Conservation (phyloP, 345 rosid species). For the Dovyalis caffra region DNA sequence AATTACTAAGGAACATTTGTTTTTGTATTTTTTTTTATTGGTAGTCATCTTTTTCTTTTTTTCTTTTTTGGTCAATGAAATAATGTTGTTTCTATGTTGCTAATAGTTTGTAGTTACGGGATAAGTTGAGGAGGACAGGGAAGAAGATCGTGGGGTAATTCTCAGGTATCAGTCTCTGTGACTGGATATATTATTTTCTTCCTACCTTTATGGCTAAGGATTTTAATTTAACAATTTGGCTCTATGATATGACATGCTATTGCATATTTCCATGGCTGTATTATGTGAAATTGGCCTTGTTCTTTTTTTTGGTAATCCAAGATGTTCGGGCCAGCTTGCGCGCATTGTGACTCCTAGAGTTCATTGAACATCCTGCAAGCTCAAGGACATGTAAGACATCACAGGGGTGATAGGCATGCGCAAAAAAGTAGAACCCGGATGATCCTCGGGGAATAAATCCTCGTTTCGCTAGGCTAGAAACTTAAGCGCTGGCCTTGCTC, state of each 20-base stretch:
- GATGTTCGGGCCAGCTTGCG: no score
- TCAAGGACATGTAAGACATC: no score
- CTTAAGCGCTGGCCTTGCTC: background rate
- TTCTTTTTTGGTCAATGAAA: background rate
- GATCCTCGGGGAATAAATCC: no score
- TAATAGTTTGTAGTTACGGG: conserved; percentile 44
- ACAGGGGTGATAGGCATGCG: no score
- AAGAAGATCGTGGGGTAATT: conserved; percentile 51
- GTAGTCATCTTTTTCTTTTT: no score
- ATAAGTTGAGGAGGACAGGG: conserved; percentile 38
- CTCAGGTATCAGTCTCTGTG: conserved; percentile 50
- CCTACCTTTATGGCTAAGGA: background rate
- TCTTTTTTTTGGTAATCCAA: no score
- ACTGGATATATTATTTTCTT: background rate
- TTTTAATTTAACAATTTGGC: background rate
- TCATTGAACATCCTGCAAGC: no score
- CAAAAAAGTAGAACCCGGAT: no score
- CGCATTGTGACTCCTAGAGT: no score
- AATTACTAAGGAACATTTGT: conserved; percentile 5
- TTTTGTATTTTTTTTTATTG: background rate
- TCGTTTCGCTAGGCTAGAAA: no score
- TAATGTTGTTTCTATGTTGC: background rate
- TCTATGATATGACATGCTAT: background rate
- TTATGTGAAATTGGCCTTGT: background rate
- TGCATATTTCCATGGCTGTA: background rate